Evolutionary conservation across 2,329 filamentous ascomycete genomes (phyloP).

Genomic region (Alternaria sp.): DNA sequence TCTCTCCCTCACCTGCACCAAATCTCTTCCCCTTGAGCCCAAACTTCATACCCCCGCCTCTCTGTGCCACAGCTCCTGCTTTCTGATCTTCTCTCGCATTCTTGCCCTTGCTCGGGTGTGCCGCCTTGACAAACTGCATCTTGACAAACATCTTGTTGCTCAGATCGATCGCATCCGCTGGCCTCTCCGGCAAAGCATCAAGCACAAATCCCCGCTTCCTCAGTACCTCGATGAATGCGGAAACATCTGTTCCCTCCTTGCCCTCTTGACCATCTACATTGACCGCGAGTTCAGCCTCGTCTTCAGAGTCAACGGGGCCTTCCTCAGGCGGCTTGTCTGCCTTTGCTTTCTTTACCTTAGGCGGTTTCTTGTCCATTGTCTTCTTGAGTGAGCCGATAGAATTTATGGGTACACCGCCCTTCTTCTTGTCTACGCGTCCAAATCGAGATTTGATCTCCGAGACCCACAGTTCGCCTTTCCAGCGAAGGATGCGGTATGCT

Average conservation of each 20-base stretch:
- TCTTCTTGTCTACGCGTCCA: constrained; percentile 64
- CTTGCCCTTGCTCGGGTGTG: constrained; percentile 77
- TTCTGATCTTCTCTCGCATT: constrained; percentile 59
- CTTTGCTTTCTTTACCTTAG: constrained; percentile 48
- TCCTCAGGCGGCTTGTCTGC: constrained; percentile 60
- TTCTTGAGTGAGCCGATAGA: constrained; percentile 66
- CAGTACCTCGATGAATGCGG: constrained; percentile 85
- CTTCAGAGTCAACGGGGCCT: constrained; percentile 58
- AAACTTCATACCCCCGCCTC: constrained; percentile 53
- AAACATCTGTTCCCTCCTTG: constrained; percentile 80
- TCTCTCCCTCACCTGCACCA: constrained; percentile 25
- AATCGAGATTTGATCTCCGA: constrained; percentile 97
- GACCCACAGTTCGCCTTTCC: constrained; percentile 96
- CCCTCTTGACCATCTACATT: constrained; percentile 74
- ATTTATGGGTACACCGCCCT: constrained; percentile 61
- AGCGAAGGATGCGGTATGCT: constrained; percentile 87
- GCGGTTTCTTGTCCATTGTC: constrained; percentile 28
- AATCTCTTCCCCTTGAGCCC: constrained; percentile 18
- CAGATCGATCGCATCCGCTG: constrained; percentile 74
- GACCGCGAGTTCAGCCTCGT: constrained; percentile 66
- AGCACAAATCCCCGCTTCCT: constrained; percentile 84
- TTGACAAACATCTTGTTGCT: constrained; percentile 98
- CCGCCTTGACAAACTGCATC: constrained; percentile 93
- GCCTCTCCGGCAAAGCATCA: constrained; percentile 61
- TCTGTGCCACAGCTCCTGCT: constrained; percentile 44